Base-by-base conservation (phyloP, 306 rosid genomes). In the Glycine tomentella region DNA sequence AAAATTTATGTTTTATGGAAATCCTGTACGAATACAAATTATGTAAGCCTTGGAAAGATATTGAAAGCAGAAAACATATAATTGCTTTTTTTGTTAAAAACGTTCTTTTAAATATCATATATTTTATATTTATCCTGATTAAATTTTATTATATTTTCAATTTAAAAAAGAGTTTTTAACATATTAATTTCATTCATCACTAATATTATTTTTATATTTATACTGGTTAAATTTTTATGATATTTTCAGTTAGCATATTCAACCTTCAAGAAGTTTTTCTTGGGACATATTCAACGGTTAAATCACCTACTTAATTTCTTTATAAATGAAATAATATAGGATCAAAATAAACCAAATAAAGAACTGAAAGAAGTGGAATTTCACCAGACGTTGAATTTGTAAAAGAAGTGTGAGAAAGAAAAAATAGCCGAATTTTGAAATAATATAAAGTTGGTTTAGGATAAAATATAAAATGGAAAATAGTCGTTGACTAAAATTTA, bases 181-280 rank as follows among this genome's bases (percentile, higher is more conserved):
- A 34, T 34, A 34, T 34, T 34, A 34, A 3, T 34, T 34, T 34
- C 38, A 34, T 3, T 4, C 0, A 4, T 5, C 44, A 40, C 7
- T 40, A 40, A 40, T 40, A 40, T 4, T 4, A 40, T 40, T 40
- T n/a, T 40, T 40, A 40, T 40, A 4, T 40, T 5, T 40, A 40
- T 40, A 5, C 5, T 40, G 20, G 9, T n/a, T 31, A 14, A 8
- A 9, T 57, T 57, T 56, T 14, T 48, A 68, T 57, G 48, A 66
- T 14, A 40, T 52, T 77, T 66, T 77, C 62, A 8, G n/a, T 25
- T 8, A 68, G 36, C 42, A 44, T 64, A 64, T 55, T 78, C 69
- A 16, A 8, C 42, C 53, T 45, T 16, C 11, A 58, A 61, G 16
- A 75, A 75, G 44, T 16, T 50, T 46, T 63, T 36, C 6, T 5